phyloP scores from a whole-genome alignment of 2,329 filamentous ascomycete genomes.

The Xylaria sp. region DNA sequence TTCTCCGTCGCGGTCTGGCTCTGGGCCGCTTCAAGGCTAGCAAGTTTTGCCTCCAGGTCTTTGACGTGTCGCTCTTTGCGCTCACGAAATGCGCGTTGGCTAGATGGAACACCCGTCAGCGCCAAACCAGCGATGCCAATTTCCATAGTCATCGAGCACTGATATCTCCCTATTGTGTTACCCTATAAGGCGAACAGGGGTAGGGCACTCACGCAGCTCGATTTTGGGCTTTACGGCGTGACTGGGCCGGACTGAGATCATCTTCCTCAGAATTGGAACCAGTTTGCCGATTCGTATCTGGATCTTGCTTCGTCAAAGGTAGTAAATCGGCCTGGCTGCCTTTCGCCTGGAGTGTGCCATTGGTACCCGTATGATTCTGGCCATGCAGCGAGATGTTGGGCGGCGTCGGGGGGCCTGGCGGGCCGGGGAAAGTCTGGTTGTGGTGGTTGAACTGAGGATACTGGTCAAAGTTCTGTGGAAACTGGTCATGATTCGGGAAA shows the following conservation, averaged over 20 bases:
- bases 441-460: constrained; percentile 56
- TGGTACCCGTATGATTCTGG: constrained; percentile 43
- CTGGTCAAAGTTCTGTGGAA: constrained; percentile 58
- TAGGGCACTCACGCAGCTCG: constrained; percentile 66
- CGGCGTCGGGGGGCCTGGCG: constrained; percentile 64
- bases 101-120: constrained; percentile 52
- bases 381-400: constrained; percentile 54
- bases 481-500: constrained; percentile 60
- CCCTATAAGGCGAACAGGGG: neutral
- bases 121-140: constrained; percentile 2
- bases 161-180: neutral
- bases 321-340: constrained; percentile 48
- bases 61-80: constrained; percentile 95
- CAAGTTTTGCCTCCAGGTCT: constrained; percentile 88
- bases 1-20: constrained; percentile 82
- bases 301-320: constrained; percentile 54
- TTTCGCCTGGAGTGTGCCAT: constrained; percentile 37
- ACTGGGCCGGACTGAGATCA: constrained; percentile 66
- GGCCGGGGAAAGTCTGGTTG: constrained; percentile 54
- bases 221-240: constrained; percentile 69
- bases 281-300: constrained; percentile 51
- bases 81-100: constrained; percentile 95
- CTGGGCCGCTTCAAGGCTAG: constrained; percentile 77
- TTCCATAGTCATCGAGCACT: neutral
- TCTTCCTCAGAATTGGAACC: constrained; percentile 67